Base-by-base conservation (phyloP, 441 rosid genomes). In the Rhodomyrtus psidioides region DNA sequence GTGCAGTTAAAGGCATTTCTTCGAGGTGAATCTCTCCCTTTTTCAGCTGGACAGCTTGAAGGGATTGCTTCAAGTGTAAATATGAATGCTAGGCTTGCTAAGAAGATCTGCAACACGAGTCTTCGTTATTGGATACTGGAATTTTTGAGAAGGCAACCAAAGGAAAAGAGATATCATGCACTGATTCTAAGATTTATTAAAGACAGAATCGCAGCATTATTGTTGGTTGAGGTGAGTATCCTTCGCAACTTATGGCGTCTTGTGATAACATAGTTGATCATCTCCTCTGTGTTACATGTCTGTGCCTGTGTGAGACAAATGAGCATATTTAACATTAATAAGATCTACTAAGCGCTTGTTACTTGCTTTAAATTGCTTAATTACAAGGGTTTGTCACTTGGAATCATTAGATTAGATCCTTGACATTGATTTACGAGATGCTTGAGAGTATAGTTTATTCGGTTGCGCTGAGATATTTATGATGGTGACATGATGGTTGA, bases 121-220 rank as follows among this genome's bases (percentile, higher is more conserved):
- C 97, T 94, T 79, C 97, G 95, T 58, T 97, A 97, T 91, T 97
- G 99, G 99, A 93, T 92, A 84, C 89, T 96, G 88, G 97, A 96
- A 88, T 94, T 92, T 88, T 87, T 97, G 87, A 94, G 93, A 90
- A 92, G 96, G 91, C 98, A 96, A 89, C 93, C 95, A 30, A 93
- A 91, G 88, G 96, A 93, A 87, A 96, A 87, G 92, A 93, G 82
- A 86, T 95, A 89, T 84, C 92, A 87, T 14, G 99, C 98, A 60
- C 87, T 97, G 89, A 87, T 95, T 84, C 95, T 97, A 84, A 91
- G 93, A 93, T 95, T 96, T 88, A 93, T 97, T 87, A 96, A 97
- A 92, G 99, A 96, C 90, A 93, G 98, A 55, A 86, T 91, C 51
- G 99, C 98, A 74, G 93, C 95, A 54, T 90, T 97, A 55, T 87